phyloP scores from a whole-genome alignment of 768 basidiomycete species.

The Glaciozyma martinii region DNA sequence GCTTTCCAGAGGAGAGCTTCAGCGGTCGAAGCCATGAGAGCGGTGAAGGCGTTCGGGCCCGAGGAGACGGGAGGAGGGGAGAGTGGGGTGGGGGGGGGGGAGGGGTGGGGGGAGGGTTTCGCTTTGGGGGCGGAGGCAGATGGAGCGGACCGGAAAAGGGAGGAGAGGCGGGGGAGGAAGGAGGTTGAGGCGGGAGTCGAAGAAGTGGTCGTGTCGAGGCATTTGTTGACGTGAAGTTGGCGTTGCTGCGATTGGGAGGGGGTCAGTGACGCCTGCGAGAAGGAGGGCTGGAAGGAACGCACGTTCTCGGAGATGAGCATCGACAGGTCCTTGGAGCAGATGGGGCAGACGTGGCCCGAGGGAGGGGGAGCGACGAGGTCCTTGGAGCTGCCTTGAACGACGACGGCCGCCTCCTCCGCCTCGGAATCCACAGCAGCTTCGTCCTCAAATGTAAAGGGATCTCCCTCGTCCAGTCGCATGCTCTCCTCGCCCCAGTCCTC shows the following conservation, averaged over 20 bases:
- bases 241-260: neutral
- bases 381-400: slow-evolving; percentile 3
- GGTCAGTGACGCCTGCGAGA: neutral
- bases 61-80: slow-evolving; percentile 1
- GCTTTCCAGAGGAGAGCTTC: slow-evolving; percentile 81
- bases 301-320: neutral
- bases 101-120: neutral
- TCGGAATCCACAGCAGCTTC: neutral
- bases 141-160: slow-evolving; percentile 9
- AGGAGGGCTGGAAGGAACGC: neutral
- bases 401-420: neutral
- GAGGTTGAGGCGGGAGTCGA: neutral
- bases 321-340: neutral
- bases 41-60: slow-evolving; percentile 53
- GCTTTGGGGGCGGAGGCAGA: neutral
- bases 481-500: too few relatives aligned
- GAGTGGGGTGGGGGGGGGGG: neutral
- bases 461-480: too few relatives aligned
- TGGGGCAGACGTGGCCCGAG: neutral
- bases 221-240: slow-evolving; percentile 2
- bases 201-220: neutral
- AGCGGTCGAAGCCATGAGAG: slow-evolving; percentile 80
- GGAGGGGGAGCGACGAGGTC: neutral
- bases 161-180: slow-evolving; percentile 18
- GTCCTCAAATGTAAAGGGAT: neutral